Percentiles rank a stretch among this genome's conserved stretches.
Evolutionary conservation across 805 yeast species (phyloP).

Genomic region (Ogataea kodamae): DNA sequence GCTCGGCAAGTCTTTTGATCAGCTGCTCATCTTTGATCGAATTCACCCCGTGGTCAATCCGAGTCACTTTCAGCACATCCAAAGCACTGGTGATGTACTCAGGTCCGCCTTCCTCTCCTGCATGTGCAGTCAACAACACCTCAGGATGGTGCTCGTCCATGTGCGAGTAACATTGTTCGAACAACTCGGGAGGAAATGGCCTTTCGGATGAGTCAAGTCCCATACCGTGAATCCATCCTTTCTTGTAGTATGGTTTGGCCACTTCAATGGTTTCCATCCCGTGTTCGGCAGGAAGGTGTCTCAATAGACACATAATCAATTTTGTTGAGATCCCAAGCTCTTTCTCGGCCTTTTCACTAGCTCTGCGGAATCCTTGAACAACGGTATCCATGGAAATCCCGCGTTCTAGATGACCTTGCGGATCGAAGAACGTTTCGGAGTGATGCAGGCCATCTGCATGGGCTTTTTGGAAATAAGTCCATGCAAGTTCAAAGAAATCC

Average conservation of each 20-base stretch:
- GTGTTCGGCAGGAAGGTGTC: slow-evolving; percentile 64
- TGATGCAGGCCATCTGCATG: slow-evolving; percentile 58
- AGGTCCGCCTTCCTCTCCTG: slow-evolving; percentile 86
- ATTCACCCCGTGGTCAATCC: slow-evolving; percentile 82
- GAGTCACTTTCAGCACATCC: slow-evolving; percentile 54
- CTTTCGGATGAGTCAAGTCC: slow-evolving; percentile 82
- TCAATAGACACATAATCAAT: slow-evolving; percentile 75
- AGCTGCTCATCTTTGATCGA: slow-evolving; percentile 52
- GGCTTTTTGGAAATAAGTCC: slow-evolving; percentile 63
- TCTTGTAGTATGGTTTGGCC: slow-evolving; percentile 48
- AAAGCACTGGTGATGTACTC: slow-evolving; percentile 58
- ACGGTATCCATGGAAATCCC: slow-evolving; percentile 58
- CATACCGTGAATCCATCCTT: slow-evolving; percentile 66
- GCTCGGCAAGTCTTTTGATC: slow-evolving; percentile 52
- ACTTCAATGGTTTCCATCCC: slow-evolving; percentile 55
- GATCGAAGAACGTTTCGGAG: slow-evolving; percentile 79
- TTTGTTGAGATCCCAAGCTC: slow-evolving; percentile 65
- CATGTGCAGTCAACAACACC: slow-evolving; percentile 74
- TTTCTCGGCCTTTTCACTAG: slow-evolving; percentile 56
- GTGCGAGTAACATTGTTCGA: slow-evolving; percentile 55
- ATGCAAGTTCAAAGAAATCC: slow-evolving; percentile 77
- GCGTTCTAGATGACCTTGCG: slow-evolving; percentile 77
- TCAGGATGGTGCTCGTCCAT: slow-evolving; percentile 48
- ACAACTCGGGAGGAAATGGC: slow-evolving; percentile 72
- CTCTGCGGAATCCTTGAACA: slow-evolving; percentile 62